These are phyloP conservation scores for Euclidium syriacum DNA, from an alignment of 345 rosid genomes.

Conservation along the genomic window DNA sequence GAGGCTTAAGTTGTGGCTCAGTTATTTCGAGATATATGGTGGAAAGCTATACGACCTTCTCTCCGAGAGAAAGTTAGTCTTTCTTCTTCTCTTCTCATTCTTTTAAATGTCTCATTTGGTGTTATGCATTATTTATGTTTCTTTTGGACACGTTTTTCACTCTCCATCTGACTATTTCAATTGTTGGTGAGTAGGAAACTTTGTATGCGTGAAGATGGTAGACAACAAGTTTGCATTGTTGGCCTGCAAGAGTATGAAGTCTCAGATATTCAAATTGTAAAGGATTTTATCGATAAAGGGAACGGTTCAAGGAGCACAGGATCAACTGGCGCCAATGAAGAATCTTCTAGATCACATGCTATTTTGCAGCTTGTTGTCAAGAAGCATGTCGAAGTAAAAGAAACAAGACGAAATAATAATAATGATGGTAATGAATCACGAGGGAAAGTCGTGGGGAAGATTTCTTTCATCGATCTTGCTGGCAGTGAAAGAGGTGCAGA, in stretches of 20 bases:
- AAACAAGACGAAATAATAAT: slow-evolving; percentile 71
- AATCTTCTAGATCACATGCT: slow-evolving; percentile 99
- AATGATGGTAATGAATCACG: slow-evolving; percentile 69
- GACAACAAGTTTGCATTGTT: slow-evolving; percentile 97
- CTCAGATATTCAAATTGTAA: slow-evolving; percentile 89
- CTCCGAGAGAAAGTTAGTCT: slow-evolving; percentile 74
- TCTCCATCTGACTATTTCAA: slow-evolving; percentile 18
- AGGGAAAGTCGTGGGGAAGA: slow-evolving; percentile 90
- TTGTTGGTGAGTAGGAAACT: slow-evolving; percentile 59
- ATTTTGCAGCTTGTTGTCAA: slow-evolving; percentile 88
- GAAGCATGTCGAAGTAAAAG: slow-evolving; percentile 83
- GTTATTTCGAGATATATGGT: slow-evolving; percentile 95
- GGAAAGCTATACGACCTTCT: slow-evolving; percentile 96
- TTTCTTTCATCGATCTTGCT: slow-evolving; percentile 98
- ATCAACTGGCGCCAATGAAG: slow-evolving; percentile 98
- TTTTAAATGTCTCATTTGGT: neutral
- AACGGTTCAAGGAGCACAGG: slow-evolving; percentile 94
- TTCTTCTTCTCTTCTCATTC: slow-evolving; percentile 15
- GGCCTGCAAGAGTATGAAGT: slow-evolving; percentile 98
- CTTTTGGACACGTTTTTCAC: neutral
- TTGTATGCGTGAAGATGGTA: slow-evolving; percentile 98
- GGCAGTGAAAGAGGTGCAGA: slow-evolving; percentile 99
- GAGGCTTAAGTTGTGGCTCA: slow-evolving; percentile 90
- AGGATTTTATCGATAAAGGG: slow-evolving; percentile 90
- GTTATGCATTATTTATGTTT: neutral